Conservation (phyloP, 441 rosid species). For the Adansonia gregorii region DNA sequence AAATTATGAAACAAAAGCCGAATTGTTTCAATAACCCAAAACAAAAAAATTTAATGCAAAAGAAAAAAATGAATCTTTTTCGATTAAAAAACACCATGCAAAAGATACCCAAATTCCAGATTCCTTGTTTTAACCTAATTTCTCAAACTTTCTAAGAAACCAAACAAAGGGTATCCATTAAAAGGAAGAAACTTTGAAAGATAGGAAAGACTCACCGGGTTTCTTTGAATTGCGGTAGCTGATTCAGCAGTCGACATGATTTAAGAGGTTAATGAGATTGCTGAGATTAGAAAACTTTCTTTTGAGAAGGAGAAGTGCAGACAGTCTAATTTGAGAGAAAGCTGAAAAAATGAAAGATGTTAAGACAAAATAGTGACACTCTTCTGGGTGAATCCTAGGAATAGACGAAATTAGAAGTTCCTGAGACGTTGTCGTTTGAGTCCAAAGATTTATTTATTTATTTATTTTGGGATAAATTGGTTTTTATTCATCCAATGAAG, state of each 20-base stretch:
- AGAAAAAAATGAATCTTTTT: not conserved
- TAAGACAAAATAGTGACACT: not conserved
- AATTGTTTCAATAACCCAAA: conserved; percentile 18
- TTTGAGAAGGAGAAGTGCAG: not conserved
- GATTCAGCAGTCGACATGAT: conserved; percentile 74
- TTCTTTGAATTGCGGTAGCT: conserved; percentile 56
- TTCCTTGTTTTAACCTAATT: conserved; percentile 16
- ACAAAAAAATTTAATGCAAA: not conserved
- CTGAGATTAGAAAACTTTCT: not conserved
- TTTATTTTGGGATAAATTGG: not conserved
- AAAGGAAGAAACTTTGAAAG: not conserved
- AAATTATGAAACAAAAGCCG: not conserved
- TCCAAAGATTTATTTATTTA: not conserved
- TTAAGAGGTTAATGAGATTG: not conserved
- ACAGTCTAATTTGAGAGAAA: not conserved
- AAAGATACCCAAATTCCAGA: conserved; percentile 29
- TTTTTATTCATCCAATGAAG: no score
- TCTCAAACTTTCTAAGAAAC: conserved; percentile 19
- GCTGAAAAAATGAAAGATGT: not conserved
- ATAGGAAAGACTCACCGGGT: conserved; percentile 47
- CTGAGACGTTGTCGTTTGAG: not conserved
- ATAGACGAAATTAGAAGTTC: not conserved
- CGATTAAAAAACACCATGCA: not conserved
- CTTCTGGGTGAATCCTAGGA: not conserved
- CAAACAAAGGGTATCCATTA: not conserved